Percentiles rank a stretch among this genome's conserved stretches.
Evolutionary conservation across 306 rosid genomes (phyloP).

Genomic region (Begonia loranthoides): DNA sequence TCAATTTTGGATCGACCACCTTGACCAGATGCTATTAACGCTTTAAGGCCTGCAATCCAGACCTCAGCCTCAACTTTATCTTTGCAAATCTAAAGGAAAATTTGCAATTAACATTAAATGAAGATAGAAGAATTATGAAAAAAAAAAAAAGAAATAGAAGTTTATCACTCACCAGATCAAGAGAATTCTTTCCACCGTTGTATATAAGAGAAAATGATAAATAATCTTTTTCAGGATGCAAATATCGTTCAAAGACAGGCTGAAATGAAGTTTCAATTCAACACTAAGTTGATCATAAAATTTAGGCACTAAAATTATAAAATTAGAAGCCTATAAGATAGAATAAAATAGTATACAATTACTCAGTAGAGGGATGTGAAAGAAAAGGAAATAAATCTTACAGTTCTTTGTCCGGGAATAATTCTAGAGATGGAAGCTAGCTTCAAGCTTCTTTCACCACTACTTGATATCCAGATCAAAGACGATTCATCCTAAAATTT

Average conservation of each 20-base stretch:
- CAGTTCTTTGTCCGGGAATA: conserved; percentile 97
- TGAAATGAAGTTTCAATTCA: conserved; percentile 13
- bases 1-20: conserved; percentile 98
- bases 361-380: conserved; percentile 6
- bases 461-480: conserved; percentile 82
- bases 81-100: conserved; percentile 68
- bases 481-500: conserved; percentile 65
- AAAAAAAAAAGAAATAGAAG: conserved; percentile 10
- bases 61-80: conserved; percentile 93
- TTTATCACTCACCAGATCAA: conserved; percentile 72
- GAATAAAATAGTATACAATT: conserved; percentile 1
- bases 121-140: not conserved
- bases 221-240: conserved; percentile 83
- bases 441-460: conserved; percentile 70
- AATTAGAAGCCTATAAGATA: conserved; percentile 7
- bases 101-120: conserved; percentile 1
- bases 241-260: conserved; percentile 87
- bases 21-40: conserved; percentile 69
- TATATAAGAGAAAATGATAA: conserved; percentile 88
- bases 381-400: conserved; percentile 28
- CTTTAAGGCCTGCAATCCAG: conserved; percentile 91
- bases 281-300: conserved; percentile 11
- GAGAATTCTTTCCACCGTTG: conserved; percentile 79
- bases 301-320: not conserved
- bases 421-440: conserved; percentile 77